phyloP scores from a whole-genome alignment of 106 monocot species.

The Allium cepa region DNA sequence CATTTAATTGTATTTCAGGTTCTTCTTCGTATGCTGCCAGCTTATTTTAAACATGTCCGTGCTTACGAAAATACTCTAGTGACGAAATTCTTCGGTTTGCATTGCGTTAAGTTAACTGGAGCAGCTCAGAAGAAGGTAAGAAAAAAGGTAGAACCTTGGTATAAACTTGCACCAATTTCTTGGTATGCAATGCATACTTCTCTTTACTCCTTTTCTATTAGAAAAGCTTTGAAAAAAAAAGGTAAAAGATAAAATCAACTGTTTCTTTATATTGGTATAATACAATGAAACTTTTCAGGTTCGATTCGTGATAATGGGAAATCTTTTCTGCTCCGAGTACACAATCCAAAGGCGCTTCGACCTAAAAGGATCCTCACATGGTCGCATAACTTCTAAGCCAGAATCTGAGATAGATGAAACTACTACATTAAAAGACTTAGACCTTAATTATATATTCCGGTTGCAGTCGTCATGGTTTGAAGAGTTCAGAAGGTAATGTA shows the following conservation, averaged over 20 bases:
- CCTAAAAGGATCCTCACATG: slow-evolving; percentile 87
- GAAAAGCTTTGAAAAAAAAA: not conserved
- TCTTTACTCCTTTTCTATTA: not conserved
- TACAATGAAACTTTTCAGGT: slow-evolving; percentile 32
- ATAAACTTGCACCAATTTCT: not conserved
- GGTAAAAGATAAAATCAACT: not conserved
- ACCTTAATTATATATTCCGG: slow-evolving; percentile 81
- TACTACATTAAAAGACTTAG: slow-evolving; percentile 84
- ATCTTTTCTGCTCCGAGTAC: slow-evolving; percentile 78
- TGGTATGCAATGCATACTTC: not conserved
- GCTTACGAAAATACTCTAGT: slow-evolving; percentile 73
- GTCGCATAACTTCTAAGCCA: slow-evolving; percentile 68
- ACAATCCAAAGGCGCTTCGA: slow-evolving; percentile 76
- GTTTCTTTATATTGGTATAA: not conserved
- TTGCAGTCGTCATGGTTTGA: slow-evolving; percentile 70
- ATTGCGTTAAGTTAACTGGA: slow-evolving; percentile 80
- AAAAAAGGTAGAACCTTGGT: not conserved
- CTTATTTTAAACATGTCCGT: slow-evolving; percentile 83
- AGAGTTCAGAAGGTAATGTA: slow-evolving; percentile 61
- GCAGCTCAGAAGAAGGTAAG: slow-evolving; percentile 78
- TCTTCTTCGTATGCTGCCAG: slow-evolving; percentile 85
- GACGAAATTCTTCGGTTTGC: slow-evolving; percentile 88
- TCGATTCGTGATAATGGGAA: slow-evolving; percentile 96
- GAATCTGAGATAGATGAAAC: slow-evolving; percentile 69
- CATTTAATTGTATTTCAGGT: slow-evolving; percentile 29